Percentiles rank a stretch among this genome's conserved stretches.
Evolutionary conservation across 768 basidiomycete genomes (phyloP).

Genomic region (Boletellus emodensis): DNA sequence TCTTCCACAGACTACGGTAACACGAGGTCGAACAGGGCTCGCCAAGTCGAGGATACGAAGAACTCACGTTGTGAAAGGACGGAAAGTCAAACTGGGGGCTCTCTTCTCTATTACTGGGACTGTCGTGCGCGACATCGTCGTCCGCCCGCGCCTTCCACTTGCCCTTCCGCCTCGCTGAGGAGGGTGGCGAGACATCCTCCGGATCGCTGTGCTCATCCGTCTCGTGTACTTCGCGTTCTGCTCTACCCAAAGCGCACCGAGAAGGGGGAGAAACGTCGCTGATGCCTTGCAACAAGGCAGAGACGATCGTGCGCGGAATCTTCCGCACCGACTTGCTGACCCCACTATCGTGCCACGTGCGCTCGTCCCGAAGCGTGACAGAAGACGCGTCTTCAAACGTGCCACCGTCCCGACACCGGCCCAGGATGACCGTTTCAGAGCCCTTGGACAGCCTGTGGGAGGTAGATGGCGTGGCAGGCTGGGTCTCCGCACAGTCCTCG

Average conservation of each 20-base stretch:
- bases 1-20: constrained; percentile 13
- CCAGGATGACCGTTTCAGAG: constrained; percentile 2
- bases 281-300: constrained; percentile 14
- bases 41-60: not conserved
- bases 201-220: not conserved
- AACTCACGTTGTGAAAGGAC: constrained; percentile 3
- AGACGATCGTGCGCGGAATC: constrained; percentile 16
- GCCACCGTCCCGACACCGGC: not conserved
- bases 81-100: constrained; percentile 1
- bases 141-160: constrained; percentile 9
- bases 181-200: not conserved
- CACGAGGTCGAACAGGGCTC: not conserved
- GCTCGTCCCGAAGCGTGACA: constrained; percentile 7
- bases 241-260: not conserved
- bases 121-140: not conserved
- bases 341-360: constrained; percentile 3
- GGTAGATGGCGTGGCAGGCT: constrained; percentile 1
- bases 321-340: not conserved
- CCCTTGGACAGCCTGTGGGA: constrained; percentile 2
- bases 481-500: not conserved
- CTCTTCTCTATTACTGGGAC: not conserved
- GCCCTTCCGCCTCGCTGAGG: constrained; percentile 11
- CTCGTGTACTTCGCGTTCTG: not conserved
- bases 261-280: not conserved
- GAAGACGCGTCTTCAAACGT: constrained; percentile 11